Evolutionary conservation across 345 rosid species (phyloP), one percentile per base, ranked within the genome.

Genomic region (Passiflora organensis): DNA sequence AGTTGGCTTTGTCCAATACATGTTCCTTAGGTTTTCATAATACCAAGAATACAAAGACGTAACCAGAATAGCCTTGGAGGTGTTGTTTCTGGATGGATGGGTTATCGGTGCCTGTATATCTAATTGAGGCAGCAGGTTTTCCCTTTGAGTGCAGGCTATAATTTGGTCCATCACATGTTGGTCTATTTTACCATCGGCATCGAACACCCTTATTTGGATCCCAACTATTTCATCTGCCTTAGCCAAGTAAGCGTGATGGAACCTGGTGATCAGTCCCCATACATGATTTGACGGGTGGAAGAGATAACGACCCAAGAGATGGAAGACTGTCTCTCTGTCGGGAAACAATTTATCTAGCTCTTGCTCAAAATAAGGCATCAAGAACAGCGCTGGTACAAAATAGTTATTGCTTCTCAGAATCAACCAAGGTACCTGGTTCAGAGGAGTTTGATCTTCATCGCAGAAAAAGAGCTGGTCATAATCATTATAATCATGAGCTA

Each of bases 261-360:
- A 68, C 18, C 60, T 68, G 13, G 47, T 43, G 36, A 68, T 61
- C 15, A 50, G 53, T 4, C 55, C 56, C 72, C 72, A 68, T 1
- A 47, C 72, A 21, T 37, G 24, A 38, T 68, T 68, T 1, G 72
- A 61, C 20, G 72, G 72, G 43, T 25, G 59, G 53, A 68, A 61
- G 36, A 68, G 72, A 52, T 68, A 68, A 10, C 56, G 48, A 22
- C 54, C 66, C 58, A 68, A 14, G 22, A 55, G 72, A 25, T 68
- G 62, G 63, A 68, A 68, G 36, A 61, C 43, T 14, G 72, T 48
- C 6, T 55, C 72, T 10, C 61, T 60, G 12, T 68, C 57, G 34
- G 72, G 72, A 45, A 68, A 68, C 47, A 68, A 5, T 34, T n/a
- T 36, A 24, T 13, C 24, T 10, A 61, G 41, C 15, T 55, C 58